phyloP scores from a whole-genome alignment of 805 yeast species.

The Pichia cephalocereana region DNA sequence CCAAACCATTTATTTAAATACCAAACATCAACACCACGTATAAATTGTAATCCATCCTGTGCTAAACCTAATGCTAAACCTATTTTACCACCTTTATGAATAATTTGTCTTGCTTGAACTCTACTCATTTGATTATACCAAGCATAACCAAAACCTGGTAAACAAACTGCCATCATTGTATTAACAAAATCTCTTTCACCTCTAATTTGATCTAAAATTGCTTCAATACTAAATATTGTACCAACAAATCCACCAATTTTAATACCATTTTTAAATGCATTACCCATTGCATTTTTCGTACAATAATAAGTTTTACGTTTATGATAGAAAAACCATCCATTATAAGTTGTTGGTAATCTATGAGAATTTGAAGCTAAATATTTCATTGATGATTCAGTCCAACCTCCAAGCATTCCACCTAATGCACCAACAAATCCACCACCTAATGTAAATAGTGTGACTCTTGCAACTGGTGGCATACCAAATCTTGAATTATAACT shows the following conservation, averaged over 20 bases:
- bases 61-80: constrained; percentile 56
- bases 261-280: constrained; percentile 35
- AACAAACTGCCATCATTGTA: constrained; percentile 49
- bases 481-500: constrained; percentile 32
- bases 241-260: constrained; percentile 38
- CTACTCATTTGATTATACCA: constrained; percentile 32
- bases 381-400: constrained; percentile 42
- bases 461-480: constrained; percentile 36
- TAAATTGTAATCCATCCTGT: constrained; percentile 54
- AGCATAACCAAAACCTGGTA: constrained; percentile 46
- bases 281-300: constrained; percentile 42
- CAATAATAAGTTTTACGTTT: constrained; percentile 74
- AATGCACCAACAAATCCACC: constrained; percentile 37
- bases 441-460: constrained; percentile 32
- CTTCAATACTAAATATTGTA: constrained; percentile 52
- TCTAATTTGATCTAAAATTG: constrained; percentile 42
- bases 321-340: constrained; percentile 86
- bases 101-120: constrained; percentile 33
- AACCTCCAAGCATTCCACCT: constrained; percentile 55
- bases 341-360: constrained; percentile 63
- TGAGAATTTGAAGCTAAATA: constrained; percentile 78
- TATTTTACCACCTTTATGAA: constrained; percentile 44
- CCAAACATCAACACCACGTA: constrained; percentile 61
- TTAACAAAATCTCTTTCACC: constrained; percentile 48
- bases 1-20: constrained; percentile 33